Percentiles rank a stretch among this genome's conserved stretches.
Conservation (phyloP, 1,139 yeast genomes). For the Blastobotrys buckinghamii region DNA sequence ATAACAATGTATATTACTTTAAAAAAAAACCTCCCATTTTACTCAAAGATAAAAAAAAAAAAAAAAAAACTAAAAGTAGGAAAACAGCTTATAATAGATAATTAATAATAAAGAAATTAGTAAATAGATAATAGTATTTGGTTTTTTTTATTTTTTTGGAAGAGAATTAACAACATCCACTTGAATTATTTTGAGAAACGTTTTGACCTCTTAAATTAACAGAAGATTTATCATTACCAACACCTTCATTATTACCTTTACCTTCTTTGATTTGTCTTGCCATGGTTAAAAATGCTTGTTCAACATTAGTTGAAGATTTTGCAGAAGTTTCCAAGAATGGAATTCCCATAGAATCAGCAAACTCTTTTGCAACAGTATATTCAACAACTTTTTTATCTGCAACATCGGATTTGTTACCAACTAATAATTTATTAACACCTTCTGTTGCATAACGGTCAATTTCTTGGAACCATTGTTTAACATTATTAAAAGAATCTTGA, state of each 20-base stretch:
- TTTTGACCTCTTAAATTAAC: slow-evolving; percentile 90
- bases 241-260: slow-evolving; percentile 65
- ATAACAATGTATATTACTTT: too few relatives aligned
- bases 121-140: too few relatives aligned
- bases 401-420: slow-evolving; percentile 95
- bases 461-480: slow-evolving; percentile 98
- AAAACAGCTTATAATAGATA: too few relatives aligned
- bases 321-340: slow-evolving; percentile 98
- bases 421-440: slow-evolving; percentile 91
- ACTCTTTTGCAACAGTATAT: slow-evolving; percentile 94
- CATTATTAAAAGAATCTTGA: slow-evolving; percentile 95
- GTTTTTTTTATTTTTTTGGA: not conserved
- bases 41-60: too few relatives aligned
- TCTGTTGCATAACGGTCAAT: slow-evolving; percentile 98
- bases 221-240: slow-evolving; percentile 44
- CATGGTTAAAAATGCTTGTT: slow-evolving; percentile 98
- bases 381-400: slow-evolving; percentile 94
- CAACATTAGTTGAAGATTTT: slow-evolving; percentile 90
- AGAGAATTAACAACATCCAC: slow-evolving; percentile 67
- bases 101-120: too few relatives aligned
- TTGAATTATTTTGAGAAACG: slow-evolving; percentile 53
- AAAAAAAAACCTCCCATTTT: too few relatives aligned
- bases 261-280: slow-evolving; percentile 97
- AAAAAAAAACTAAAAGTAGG: too few relatives aligned
- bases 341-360: slow-evolving; percentile 92